These are phyloP conservation scores for Infundibulicybe gibba DNA, from an alignment of 768 basidiomycete genomes.

Conservation along the genomic window DNA sequence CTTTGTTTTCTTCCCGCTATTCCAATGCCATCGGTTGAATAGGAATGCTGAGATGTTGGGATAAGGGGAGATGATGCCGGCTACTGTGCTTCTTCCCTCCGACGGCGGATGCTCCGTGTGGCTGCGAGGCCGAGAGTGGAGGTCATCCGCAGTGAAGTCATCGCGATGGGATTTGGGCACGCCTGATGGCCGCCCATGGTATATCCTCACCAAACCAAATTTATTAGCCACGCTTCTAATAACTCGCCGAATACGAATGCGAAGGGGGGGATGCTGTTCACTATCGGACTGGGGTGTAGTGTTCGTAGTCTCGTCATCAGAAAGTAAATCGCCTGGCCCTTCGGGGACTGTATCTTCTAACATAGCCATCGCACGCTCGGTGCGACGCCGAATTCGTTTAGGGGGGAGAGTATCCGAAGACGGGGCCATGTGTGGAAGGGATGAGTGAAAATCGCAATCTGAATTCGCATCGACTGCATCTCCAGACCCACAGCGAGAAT, in stretches of 20 bases:
- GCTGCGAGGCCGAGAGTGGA: conserved; percentile 2
- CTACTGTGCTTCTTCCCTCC: not conserved
- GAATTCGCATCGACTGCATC: too few relatives aligned
- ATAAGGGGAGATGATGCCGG: conserved; percentile 17
- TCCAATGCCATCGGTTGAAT: conserved; percentile 17
- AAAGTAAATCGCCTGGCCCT: conserved; percentile 10
- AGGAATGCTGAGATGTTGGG: conserved; percentile 16
- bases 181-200: conserved; percentile 10
- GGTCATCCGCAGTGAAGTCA: conserved; percentile 5
- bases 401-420: not conserved
- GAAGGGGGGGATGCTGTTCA: not conserved
- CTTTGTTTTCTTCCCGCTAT: conserved; percentile 12
- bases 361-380: conserved; percentile 10
- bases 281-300: not conserved
- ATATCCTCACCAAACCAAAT: conserved; percentile 13
- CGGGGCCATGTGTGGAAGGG: not conserved
- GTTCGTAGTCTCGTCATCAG: too few relatives aligned
- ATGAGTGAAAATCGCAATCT: too few relatives aligned
- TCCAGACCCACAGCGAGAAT: not conserved
- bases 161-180: conserved; percentile 5
- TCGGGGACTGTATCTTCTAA: conserved; percentile 13
- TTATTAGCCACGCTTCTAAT: conserved; percentile 13
- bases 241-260: conserved; percentile 10
- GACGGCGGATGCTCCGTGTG: too few relatives aligned
- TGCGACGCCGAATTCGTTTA: conserved; percentile 9